Base-by-base conservation (phyloP, 2,329 filamentous ascomycete species). In the Penicillium sp. region DNA sequence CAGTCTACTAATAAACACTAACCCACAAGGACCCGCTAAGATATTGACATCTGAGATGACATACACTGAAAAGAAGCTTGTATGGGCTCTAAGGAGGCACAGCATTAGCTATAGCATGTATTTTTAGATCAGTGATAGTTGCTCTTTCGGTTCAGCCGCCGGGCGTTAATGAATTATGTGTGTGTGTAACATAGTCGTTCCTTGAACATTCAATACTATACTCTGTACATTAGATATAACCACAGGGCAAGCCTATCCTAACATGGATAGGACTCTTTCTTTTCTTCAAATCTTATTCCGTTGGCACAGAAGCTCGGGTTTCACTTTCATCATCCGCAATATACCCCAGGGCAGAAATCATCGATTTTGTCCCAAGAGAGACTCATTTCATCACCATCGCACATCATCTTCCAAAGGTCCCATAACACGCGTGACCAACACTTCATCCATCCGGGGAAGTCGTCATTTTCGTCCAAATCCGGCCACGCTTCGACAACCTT, bases 121-220 rank as follows among this genome's bases (percentile, higher is more conserved):
- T 33, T 8, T 40, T 40, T 60, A 63, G 57, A 58, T 63, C 15
- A 66, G 64, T 56, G 59, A 66, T 60, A 67, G 65, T 67, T 67
- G 59, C 64, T 64, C 65, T 67, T 62, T 67, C 63, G 64, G 61
- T 47, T 67, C 49, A 67, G 65, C 64, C 64, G 64, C 61, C 61
- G 61, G 65, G 65, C 61, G 65, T 67, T 67, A 66, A 67, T 67
- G 33, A 67, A 67, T 67, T 65, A 56, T 66, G 57, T 66, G 60
- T 60, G 56, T 59, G 47, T 57, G 53, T 38, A n/a, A n/a, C n/a
- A n/a, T n/a, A n/a, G n/a, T n/a, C n/a, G n/a, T n/a, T n/a, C n/a
- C n/a, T n/a, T n/a, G n/a, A n/a, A n/a, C n/a, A n/a, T n/a, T n/a
- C n/a, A n/a, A n/a, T n/a, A n/a, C n/a, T n/a, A n/a, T n/a, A 26